phyloP scores from a whole-genome alignment of 306 rosid species.

The Quercus ilex region DNA sequence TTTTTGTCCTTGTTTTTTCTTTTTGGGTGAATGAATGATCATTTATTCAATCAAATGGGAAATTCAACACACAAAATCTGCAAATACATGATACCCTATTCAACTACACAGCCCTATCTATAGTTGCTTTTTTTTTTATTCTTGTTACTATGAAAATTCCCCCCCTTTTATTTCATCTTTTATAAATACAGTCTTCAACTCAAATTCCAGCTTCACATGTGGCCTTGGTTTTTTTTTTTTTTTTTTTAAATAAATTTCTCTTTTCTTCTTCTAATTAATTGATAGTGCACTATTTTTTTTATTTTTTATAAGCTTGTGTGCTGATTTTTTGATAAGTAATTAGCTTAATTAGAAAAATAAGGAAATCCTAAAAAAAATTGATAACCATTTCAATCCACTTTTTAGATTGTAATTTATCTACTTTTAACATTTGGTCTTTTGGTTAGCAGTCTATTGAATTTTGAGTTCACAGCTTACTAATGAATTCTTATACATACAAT shows the following conservation, averaged over 20 bases:
- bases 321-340: no score
- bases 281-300: neutral
- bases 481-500: neutral
- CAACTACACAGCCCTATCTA: no score
- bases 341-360: no score
- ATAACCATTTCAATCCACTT: neutral
- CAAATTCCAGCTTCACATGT: neutral
- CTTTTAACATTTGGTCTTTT: neutral
- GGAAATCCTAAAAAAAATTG: no score
- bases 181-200: neutral
- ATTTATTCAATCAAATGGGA: no score
- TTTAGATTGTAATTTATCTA: neutral
- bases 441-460: no score
- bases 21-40: no score
- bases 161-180: neutral
- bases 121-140: neutral
- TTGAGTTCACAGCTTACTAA: neutral
- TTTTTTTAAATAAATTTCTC: neutral
- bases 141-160: neutral
- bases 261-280: neutral
- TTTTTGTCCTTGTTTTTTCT: constrained; percentile 1
- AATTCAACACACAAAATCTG: no score
- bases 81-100: no score
- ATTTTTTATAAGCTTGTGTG: no score
- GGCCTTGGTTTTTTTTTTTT: neutral